Evolutionary conservation across 441 rosid species (phyloP), one percentile per base, ranked within the genome.

Genomic region (Pelargonium myrrhifolium): DNA sequence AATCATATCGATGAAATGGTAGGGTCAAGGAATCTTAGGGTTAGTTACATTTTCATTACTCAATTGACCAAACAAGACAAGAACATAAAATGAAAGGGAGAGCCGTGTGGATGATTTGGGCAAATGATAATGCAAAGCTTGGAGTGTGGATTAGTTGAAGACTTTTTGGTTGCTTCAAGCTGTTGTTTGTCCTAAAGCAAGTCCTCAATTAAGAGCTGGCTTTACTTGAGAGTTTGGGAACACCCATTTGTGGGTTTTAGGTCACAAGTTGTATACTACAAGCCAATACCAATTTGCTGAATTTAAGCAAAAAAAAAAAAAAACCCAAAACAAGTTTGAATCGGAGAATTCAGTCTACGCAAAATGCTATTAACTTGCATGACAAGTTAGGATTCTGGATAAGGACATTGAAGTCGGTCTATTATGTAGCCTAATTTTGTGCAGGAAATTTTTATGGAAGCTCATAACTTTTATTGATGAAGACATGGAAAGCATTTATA

Each of bases 191-290:
- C 39, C 39, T 53, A 24, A 35, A 53, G 39, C 37, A 62, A 62
- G 11, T 15, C 31, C 17, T 55, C 12, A 11, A 2, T 49, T 69
- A 0, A 15, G 35, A 71, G 4, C 21, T 15, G 22, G 40, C 37
- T 31, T 67, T 67, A 9, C 65, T 63, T 67, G 6, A n/a, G 55
- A 53, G 43, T 6, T 1, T 65, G 20, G 64, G 18, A 39, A 69
- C 10, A 8, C 45, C 10, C n/a, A 7, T 7, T 22, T 2, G 5
- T 62, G 66, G 73, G 72, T 53, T 59, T 74, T 62, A 70, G 51
- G 75, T 73, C 77, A 71, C 37, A 35, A 79, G 60, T 42, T 68
- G 70, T 66, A 61, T 69, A 71, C 75, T 72, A 58, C 11, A 71
- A 71, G 66, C 73, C 79, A 47, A 69, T 66, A 66, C 64, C 78